These are phyloP conservation scores for Tephrocybe rancida DNA, from an alignment of 768 basidiomycete genomes.

Conservation along the genomic window DNA sequence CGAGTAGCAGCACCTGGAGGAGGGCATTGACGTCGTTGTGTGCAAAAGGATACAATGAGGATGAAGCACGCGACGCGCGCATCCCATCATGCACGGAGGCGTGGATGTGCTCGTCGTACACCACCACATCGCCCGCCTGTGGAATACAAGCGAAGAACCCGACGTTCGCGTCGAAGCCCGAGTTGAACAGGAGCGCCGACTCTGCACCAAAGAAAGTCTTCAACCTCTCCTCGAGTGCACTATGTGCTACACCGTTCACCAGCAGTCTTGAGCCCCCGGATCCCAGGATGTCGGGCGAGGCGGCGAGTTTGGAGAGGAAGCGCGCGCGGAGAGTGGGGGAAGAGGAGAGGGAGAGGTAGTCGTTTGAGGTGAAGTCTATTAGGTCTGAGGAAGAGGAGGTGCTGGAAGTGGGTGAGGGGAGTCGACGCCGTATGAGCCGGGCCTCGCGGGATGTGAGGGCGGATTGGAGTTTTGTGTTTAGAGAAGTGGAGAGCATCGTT, in stretches of 20 bases:
- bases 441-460: constrained; percentile 67
- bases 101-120: constrained; percentile 89
- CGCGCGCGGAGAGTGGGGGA: constrained; percentile 55
- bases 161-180: constrained; percentile 91
- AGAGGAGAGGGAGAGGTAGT: constrained; percentile 83
- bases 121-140: constrained; percentile 71
- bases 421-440: constrained; percentile 68
- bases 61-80: constrained; percentile 56
- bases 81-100: constrained; percentile 92
- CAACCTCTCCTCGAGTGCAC: constrained; percentile 70
- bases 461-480: constrained; percentile 41
- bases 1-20: constrained; percentile 39
- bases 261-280: constrained; percentile 88
- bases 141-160: constrained; percentile 84
- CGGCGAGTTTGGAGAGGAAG: constrained; percentile 57
- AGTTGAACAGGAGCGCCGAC: constrained; percentile 84
- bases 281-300: constrained; percentile 68
- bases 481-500: constrained; percentile 19
- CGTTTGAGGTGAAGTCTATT: constrained; percentile 86
- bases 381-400: constrained; percentile 36
- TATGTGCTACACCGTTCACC: constrained; percentile 74
- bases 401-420: constrained; percentile 61
- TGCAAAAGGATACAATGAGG: constrained; percentile 50
- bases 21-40: constrained; percentile 73
- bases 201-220: constrained; percentile 59